Base-by-base conservation (phyloP, 1,139 yeast genomes). In the Scheffersomyces titani region DNA sequence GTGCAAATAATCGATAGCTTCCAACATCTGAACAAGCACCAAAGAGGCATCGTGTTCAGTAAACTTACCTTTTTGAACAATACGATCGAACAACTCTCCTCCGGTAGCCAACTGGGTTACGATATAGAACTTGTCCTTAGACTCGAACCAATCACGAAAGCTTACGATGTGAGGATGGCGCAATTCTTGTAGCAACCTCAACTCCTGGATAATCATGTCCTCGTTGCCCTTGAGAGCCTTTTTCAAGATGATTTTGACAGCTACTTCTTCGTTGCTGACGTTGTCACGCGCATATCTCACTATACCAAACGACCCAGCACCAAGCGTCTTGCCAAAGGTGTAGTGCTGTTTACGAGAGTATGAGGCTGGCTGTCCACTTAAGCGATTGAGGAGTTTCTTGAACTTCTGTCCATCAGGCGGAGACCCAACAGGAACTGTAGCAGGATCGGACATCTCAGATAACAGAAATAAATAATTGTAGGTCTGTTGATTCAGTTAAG, bases 291-390 rank as follows among this genome's bases (percentile, higher is more conserved):
- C 97, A 63, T 86, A 85, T 63, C 96, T 80, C 4, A 92, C 98
- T 20, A 91, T 88, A 44, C 98, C 97, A 75, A 90, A 92, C 1
- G 96, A 85, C 2, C 98, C 98, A 0, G 97, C 97, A 6, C 98
- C 98, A 19, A 92, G 75, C 0, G 96, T 89, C 61, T 83, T 84
- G 9, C 96, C 96, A 70, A 91, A 89, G 3, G 85, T 80, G 66
- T 89, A 91, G 59, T 82, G 79, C 50, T 80, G 71, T 70, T 90
- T 91, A 61, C 89, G 81, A 40, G 79, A 70, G 67, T 89, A 89
- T 16, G 90, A 84, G 16, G 79, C 80, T 0, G 97, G 97, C 71
- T 90, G 96, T 6, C 94, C 92, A 52, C 86, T 77, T 50, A 90
- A 70, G 65, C 84, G 88, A 65, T 83, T 77, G 58, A 81, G 58